phyloP scores from a whole-genome alignment of 352 stramenopile species.

The Pythium sukuiense region DNA sequence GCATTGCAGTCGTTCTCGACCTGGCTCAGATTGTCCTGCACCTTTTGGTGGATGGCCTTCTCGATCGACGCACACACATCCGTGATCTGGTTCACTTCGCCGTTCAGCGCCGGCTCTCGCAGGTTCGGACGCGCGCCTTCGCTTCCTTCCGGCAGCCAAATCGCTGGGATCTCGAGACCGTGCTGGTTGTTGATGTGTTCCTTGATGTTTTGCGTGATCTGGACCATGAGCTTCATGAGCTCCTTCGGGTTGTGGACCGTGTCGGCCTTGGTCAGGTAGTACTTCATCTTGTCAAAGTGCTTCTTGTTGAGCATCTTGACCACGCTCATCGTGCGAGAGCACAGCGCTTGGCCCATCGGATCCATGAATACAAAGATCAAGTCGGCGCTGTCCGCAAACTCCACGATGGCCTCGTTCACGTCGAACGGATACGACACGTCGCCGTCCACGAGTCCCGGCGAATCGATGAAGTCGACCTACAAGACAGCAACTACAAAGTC shows the following conservation, averaged over 20 bases:
- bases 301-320: constrained; percentile 56
- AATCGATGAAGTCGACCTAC: constrained; percentile 73
- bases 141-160: constrained; percentile 42
- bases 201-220: constrained; percentile 70
- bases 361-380: constrained; percentile 76
- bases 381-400: constrained; percentile 51
- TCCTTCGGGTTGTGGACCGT: constrained; percentile 60
- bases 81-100: constrained; percentile 54
- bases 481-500: not conserved
- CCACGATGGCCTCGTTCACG: constrained; percentile 59
- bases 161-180: constrained; percentile 57
- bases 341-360: constrained; percentile 60
- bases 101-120: constrained; percentile 21
- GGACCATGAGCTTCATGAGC: constrained; percentile 68
- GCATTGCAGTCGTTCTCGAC: constrained; percentile 46
- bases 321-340: constrained; percentile 72
- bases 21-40: constrained; percentile 63
- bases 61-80: constrained; percentile 41
- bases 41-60: constrained; percentile 65
- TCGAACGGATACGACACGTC: constrained; percentile 72
- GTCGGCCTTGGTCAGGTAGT: constrained; percentile 70
- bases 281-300: constrained; percentile 57
- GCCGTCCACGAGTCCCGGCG: constrained; percentile 63
- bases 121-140: constrained; percentile 6
- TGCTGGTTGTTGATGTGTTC: constrained; percentile 70